Base-by-base conservation (phyloP, 495 filamentous ascomycete genomes). In the Penicillium riverlandense region DNA sequence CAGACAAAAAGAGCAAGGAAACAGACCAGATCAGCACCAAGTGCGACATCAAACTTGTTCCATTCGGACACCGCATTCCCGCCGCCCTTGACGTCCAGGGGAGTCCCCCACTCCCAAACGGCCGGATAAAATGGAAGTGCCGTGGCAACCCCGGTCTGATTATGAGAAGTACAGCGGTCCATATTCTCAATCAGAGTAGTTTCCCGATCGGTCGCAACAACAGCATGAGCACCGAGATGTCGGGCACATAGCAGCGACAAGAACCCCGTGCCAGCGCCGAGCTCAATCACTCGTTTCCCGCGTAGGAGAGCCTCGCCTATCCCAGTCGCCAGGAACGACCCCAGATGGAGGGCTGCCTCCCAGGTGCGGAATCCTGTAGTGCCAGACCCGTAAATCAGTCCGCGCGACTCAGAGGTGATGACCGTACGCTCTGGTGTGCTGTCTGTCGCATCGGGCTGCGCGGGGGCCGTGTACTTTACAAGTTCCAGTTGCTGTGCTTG, bases 311-410 rank as follows among this genome's bases (percentile, higher is more conserved):
- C 44, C 37, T 50, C 53, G 10, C 72, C 78, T 1, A 52, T 38
- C 0, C 57, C 39, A 0, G 70, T 64, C 9, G 76, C 67, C 29
- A 92, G 79, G 50, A 82, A 95, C 14, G 86, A 76, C 1, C 82
- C 88, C 0, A 96, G 73, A 57, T 90, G 85, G n/a, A 97, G 65
- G 0, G 88, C 81, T 4, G 91, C 91, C 66, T 96, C 91, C 91
- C 91, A 97, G 6, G 91, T 97, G 9, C 91, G 79, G 27, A 88
- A 70, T 0, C 91, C 91, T 0, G 91, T 96, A 2, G 86, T 95
- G 4, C 86, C 88, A 6, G 73, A 66, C 1, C 79, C 78, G 8
- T 86, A 81, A 35, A 97, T 79, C 1, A 96, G 59, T 27, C 75
- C 74, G 4, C 84, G 80, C 9, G 85, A 82, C 66, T 97, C 91